Evolutionary conservation across 768 basidiomycete species (phyloP).

Genomic region (Pluteus cervinus): DNA sequence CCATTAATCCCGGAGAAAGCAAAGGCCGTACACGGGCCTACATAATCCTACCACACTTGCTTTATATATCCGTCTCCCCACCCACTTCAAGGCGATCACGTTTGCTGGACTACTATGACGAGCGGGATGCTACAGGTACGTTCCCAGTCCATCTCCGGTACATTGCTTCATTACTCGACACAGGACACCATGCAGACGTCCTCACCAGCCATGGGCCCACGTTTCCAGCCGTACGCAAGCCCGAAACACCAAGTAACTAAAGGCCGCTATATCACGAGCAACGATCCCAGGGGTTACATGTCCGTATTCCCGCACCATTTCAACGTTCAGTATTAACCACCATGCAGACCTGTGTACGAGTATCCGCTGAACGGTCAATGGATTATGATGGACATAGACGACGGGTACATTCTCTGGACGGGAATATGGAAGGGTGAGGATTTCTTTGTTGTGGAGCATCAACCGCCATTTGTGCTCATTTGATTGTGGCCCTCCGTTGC

Average conservation of each 20-base stretch:
- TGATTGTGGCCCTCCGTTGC: slow-evolving; percentile 5
- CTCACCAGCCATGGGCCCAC: slow-evolving; percentile 32
- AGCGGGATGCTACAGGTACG: slow-evolving; percentile 39
- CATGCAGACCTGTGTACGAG: slow-evolving; percentile 72
- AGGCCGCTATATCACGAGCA: slow-evolving; percentile 85
- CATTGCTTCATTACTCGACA: slow-evolving; percentile 4
- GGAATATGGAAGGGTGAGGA: slow-evolving; percentile 85
- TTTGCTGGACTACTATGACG: slow-evolving; percentile 29
- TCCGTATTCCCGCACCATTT: slow-evolving; percentile 28
- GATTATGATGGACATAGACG: slow-evolving; percentile 96
- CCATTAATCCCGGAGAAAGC: too few species aligned
- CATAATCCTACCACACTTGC: too few species aligned
- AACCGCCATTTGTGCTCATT: neutral
- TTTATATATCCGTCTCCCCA: slow-evolving; percentile 15
- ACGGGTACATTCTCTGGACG: slow-evolving; percentile 89
- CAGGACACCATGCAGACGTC: slow-evolving; percentile 38
- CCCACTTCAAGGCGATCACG: slow-evolving; percentile 16
- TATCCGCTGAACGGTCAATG: slow-evolving; percentile 86
- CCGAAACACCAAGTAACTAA: slow-evolving; percentile 78
- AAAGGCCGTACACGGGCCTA: too few species aligned
- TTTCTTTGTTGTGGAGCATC: neutral
- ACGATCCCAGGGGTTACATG: slow-evolving; percentile 88
- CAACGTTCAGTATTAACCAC: neutral
- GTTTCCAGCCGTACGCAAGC: slow-evolving; percentile 67
- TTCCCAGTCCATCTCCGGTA: slow-evolving; percentile 1